Base-by-base conservation (phyloP, 1,284 basidiomycete genomes). In the Austroboletus rostrupii region DNA sequence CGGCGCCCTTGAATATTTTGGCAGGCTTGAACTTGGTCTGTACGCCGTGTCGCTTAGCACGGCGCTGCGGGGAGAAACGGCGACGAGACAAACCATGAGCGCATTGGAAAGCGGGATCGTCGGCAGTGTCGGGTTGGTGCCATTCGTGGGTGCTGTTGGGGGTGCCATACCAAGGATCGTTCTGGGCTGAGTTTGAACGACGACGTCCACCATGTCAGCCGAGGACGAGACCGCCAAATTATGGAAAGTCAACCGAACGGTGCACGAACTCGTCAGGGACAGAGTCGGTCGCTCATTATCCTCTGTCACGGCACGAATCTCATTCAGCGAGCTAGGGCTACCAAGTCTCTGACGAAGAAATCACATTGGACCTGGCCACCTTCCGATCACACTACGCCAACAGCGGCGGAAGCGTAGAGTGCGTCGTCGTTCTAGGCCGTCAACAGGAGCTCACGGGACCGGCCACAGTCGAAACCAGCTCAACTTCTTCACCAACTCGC, bases 231-330 rank as follows among this genome's bases (percentile, higher is more conserved):
- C 80, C 47, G 84, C 92, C 47, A 85, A 87, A 64, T 78, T 99
- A 61, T 98, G 94, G 92, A 88, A 95, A 65, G 94, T 99, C 56
- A 95, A 95, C 72, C 77, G 92, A 62, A 99, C 97, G 38, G 90
- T 97, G 47, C 94, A 98, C 70, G 97, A 99, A 73, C 85, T 99
- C 51, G 91, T 96, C 53, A 84, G 87, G 65, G 97, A 99, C 70
- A 82, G 95, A 73, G 87, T 89, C 58, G 71, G 80, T 69, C 40
- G 58, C 50, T 38, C 48, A 12, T 54, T 17, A 47, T 52, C 23
- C 35, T 40, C 13, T 51, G 17, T 52, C 40, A 26, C 48, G 20
- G 23, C 43, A 39, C 31, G 43, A 44, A 44, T 62, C 58, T 57
- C 45, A 17, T 55, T 51, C 59, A 26, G 52, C 55, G 53, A 43